Base-by-base conservation (phyloP, 176 grass and related monocot species). In the Carex cristatella region DNA sequence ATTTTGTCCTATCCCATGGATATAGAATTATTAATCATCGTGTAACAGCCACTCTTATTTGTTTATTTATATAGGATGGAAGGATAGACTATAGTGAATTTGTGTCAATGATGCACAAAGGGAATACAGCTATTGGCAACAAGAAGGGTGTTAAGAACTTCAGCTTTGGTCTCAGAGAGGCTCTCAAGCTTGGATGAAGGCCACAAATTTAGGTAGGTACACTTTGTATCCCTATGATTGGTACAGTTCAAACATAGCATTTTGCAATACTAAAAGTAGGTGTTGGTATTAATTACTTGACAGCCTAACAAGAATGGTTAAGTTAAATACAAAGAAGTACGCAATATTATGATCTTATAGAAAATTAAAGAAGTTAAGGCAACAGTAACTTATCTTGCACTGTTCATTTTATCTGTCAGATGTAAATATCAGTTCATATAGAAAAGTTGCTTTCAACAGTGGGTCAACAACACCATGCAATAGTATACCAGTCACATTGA, bases 41-140 rank as follows among this genome's bases (percentile, higher is more conserved):
- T 40, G 46, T 53, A 54, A 75, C 30, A 49, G 18, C 51, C 51
- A 48, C 46, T 31, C 19, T 77, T 2, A 54, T 37, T 76, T 80
- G 53, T 48, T 79, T 28, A 62, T 97, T 32, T 88, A 7, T 63
- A 68, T 83, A 98, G 95, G 95, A 98, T 90, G 95, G 95, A 46
- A 87, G 91, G 83, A 98, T 98, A 68, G 95, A 98, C 85, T 98
- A 98, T 79, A 90, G 94, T 63, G 95, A 98, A 55, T 98, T 98
- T 86, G 95, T 93, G 64, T 86, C 84, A 18, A 98, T 98, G 95
- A 98, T 98, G 95, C 95, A 93, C 15, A 98, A 94, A 80, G 92
- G 95, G 79, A 98, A 98, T 90, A 89, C 90, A n/a, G 82, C 72
- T 58, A 78, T 94, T 38, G 91, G 91, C 44, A 93, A 93, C 84